Evolutionary conservation across 176 grass and related monocot species (phyloP), one percentile per base, ranked within the genome.

Genomic region (Elaeis guineensis): DNA sequence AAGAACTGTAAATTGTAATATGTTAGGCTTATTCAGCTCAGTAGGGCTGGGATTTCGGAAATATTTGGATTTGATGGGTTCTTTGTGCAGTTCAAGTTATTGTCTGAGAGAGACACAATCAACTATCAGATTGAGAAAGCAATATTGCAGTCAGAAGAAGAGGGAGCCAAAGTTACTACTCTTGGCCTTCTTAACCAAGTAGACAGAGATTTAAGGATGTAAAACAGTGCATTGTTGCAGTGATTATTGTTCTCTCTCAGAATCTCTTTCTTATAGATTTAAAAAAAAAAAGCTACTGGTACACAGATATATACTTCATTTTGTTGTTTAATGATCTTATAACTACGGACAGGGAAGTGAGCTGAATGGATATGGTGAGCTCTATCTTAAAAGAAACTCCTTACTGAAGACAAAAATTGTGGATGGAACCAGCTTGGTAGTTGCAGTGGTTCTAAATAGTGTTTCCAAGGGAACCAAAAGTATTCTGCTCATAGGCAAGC

Each of bases 121-220:
- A 62, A 77, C 62, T 64, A 55, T 0, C 17, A 79, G 71, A 21
- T 85, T 6, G 82, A 85, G 52, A 67, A 69, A 52, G 73, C 83
- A 4, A 71, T 91, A 18, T 17, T 74, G 2, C 79, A 86, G 19
- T 83, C 88, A n/a, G 79, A 92, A 28, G 73, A 70, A 3, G 78
- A 50, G 26, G 88, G 83, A n/a, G 73, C 77, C 0, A 68, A 72
- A 19, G 88, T 92, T 0, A 35, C 80, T 0, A 87, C 72, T 21
- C 71, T 92, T 11, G 76, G 83, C 6, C 88, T 92, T 7, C 76
- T 92, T 11, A 92, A 92, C 54, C 83, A 92, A 71, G 88, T 86
- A 59, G 11, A 14, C 49, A 17, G 54, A 39, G 55, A 9, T 8
- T 22, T 44, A 14, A 2, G 8, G 9, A 12, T 22, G n/a, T 54